Conservation (phyloP, 225 moss, liverwort and hornwort genomes). For the Physcomitrium patens region DNA sequence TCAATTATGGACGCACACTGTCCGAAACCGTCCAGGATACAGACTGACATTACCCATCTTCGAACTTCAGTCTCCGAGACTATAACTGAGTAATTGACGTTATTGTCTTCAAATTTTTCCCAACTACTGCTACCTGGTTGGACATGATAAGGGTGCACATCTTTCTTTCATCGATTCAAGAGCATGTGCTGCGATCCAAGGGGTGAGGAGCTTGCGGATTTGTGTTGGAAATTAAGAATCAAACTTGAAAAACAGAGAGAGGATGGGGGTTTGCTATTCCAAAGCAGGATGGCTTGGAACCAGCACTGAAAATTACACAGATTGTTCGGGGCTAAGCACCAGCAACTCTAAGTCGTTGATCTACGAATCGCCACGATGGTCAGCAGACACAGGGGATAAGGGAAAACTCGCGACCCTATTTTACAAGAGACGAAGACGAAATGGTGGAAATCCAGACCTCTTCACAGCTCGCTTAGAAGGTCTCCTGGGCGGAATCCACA, state of each 20-base stretch:
- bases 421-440: slow-evolving; percentile 47
- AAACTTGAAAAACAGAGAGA: neutral
- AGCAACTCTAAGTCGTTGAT: slow-evolving; percentile 56
- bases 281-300: slow-evolving; percentile 51
- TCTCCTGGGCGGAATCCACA: slow-evolving; percentile 59
- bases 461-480: slow-evolving; percentile 50
- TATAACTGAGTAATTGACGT: neutral
- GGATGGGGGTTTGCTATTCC: slow-evolving; percentile 78
- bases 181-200: slow-evolving; percentile 1
- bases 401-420: slow-evolving; percentile 66
- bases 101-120: neutral
- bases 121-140: neutral
- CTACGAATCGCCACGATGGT: slow-evolving; percentile 64
- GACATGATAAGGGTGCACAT: neutral
- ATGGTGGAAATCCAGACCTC: slow-evolving; percentile 32
- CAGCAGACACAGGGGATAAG: slow-evolving; percentile 73
- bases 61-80: neutral
- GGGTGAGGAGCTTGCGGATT: neutral
- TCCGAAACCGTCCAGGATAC: neutral
- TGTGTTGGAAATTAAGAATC: neutral
- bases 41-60: neutral
- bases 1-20: neutral
- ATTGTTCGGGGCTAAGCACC: slow-evolving; percentile 60
- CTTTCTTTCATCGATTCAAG: neutral
- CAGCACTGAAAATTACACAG: slow-evolving; percentile 56